Percentiles rank a stretch among this genome's conserved stretches.
Evolutionary conservation across 2,329 filamentous ascomycete genomes (phyloP).

Genomic region (Scleromitrula shiraiana): DNA sequence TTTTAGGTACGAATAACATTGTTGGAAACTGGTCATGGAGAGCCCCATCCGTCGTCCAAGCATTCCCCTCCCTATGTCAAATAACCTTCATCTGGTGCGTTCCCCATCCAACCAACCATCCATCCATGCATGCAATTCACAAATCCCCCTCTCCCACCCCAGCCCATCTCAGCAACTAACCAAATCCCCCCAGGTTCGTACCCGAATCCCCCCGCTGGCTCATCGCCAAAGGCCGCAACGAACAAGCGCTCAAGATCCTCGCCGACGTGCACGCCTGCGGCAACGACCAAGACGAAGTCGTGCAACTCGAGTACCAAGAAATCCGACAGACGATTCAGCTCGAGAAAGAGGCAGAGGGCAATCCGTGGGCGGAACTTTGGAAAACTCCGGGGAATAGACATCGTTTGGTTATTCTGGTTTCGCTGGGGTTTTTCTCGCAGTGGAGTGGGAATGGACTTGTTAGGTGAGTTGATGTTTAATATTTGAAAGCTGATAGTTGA

Average conservation of each 20-base stretch:
- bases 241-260: constrained; percentile 49
- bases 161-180: no score
- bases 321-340: constrained; percentile 37
- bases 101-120: neutral
- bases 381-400: constrained; percentile 46
- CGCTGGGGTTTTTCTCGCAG: constrained; percentile 48
- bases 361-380: constrained; percentile 40
- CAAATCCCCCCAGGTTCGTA: constrained; percentile 27
- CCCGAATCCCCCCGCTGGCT: constrained; percentile 42
- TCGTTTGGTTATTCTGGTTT: constrained; percentile 44
- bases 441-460: constrained; percentile 48
- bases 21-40: constrained; percentile 30
- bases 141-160: no score
- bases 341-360: constrained; percentile 39
- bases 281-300: constrained; percentile 32
- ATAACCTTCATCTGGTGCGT: constrained; percentile 24
- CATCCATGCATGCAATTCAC: no score
- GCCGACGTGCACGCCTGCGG: constrained; percentile 38
- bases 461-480: neutral
- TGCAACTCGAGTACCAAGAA: constrained; percentile 35
- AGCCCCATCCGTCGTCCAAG: constrained; percentile 29
- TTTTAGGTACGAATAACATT: constrained; percentile 32
- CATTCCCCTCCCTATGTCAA: constrained; percentile 24
- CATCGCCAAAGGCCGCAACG: constrained; percentile 58
- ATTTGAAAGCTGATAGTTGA: neutral